phyloP scores from a whole-genome alignment of 495 filamentous ascomycete genomes.

The Daldinia grandis region DNA sequence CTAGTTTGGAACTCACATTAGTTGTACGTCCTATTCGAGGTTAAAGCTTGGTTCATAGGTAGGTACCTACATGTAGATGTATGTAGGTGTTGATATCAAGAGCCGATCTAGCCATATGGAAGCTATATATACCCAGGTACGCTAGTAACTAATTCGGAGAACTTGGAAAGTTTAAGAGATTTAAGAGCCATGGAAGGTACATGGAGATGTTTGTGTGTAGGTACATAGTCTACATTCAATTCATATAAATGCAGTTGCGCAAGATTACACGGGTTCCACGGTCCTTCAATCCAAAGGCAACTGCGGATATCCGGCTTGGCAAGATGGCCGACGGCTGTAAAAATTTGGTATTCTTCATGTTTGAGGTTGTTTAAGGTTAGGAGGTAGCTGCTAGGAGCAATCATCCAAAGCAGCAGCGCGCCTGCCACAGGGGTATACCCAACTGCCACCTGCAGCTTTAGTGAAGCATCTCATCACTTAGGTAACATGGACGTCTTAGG shows the following conservation, averaged over 20 bases:
- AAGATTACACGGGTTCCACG: constrained; percentile 19
- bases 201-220: constrained; percentile 12
- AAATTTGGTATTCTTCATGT: constrained; percentile 3
- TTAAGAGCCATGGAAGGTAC: not conserved
- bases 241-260: constrained; percentile 14
- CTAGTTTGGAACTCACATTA: not conserved
- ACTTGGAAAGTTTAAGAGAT: not conserved
- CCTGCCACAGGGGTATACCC: constrained; percentile 25
- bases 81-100: not conserved
- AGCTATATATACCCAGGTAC: not conserved
- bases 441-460: constrained; percentile 12
- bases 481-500: constrained; percentile 15
- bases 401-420: constrained; percentile 12
- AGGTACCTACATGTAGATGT: too few relatives aligned
- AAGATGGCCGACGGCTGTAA: constrained; percentile 29
- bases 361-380: constrained; percentile 36
- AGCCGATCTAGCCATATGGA: not conserved
- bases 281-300: constrained; percentile 27
- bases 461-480: constrained; percentile 7
- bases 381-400: constrained; percentile 11
- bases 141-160: not conserved
- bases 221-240: not conserved
- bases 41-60: not conserved
- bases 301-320: constrained; percentile 39
- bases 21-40: not conserved